Conservation (phyloP, 2,329 filamentous ascomycete species). For the Diplodia seriata region DNA sequence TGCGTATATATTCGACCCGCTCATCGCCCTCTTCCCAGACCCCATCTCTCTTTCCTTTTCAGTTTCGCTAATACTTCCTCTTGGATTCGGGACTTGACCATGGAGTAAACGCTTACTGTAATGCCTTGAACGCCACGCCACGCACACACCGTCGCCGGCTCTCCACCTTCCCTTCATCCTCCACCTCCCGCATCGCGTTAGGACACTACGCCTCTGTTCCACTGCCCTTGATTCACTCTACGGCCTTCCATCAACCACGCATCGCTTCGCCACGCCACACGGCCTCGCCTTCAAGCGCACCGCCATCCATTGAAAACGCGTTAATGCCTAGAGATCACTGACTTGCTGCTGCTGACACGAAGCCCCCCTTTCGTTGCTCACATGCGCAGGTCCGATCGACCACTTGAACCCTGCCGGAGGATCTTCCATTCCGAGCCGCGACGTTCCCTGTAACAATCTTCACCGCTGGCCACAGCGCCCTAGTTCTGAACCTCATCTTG, state of each 20-base stretch:
- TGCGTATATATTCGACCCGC: slow-evolving; percentile 8
- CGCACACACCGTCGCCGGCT: not conserved
- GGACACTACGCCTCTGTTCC: not conserved
- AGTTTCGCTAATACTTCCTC: slow-evolving; percentile 11
- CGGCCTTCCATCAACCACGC: not conserved
- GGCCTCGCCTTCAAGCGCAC: not conserved
- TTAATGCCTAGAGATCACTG: slow-evolving; percentile 11
- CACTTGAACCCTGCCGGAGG: not conserved
- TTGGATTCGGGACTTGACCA: slow-evolving; percentile 9
- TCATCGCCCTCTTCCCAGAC: not conserved
- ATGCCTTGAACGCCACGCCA: slow-evolving; percentile 2
- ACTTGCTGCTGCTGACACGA: slow-evolving; percentile 27
- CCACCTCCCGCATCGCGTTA: slow-evolving; percentile 1
- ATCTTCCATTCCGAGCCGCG: not conserved
- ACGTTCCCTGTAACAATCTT: not conserved
- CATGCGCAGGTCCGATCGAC: slow-evolving; percentile 23
- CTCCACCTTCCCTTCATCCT: not conserved
- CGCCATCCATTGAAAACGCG: not conserved
- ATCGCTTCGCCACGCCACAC: not conserved
- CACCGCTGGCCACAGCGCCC: not conserved
- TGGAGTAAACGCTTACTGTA: not conserved
- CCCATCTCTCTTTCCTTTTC: slow-evolving; percentile 11
- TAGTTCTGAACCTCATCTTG: not conserved
- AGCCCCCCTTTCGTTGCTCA: slow-evolving; percentile 20
- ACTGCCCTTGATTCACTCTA: not conserved